phyloP scores from a whole-genome alignment of 176 grass and related monocot genomes.

The Cenchrus purpureus region DNA sequence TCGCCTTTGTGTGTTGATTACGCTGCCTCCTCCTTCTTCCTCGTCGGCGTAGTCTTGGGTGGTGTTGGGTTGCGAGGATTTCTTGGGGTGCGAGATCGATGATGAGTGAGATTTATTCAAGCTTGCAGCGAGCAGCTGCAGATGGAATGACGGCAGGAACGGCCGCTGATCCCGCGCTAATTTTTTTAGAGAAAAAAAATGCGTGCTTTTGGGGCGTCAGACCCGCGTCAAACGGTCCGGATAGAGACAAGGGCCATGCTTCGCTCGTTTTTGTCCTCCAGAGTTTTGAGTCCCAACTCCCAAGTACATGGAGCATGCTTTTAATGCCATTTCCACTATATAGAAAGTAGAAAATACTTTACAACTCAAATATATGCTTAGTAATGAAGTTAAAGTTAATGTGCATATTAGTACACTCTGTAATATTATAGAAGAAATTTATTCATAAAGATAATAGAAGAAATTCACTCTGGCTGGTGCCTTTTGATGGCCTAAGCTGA shows the following conservation, averaged over 20 bases:
- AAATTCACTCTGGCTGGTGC: too few species aligned
- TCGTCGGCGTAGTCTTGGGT: neutral
- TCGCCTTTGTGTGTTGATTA: constrained; percentile 28
- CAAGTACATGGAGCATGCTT: neutral
- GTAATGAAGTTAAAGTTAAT: too few species aligned
- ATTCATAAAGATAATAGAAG: too few species aligned
- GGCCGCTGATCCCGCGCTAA: constrained; percentile 5
- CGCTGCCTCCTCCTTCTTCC: neutral
- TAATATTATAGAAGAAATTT: neutral
- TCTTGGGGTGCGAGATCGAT: neutral
- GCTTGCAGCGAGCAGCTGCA: neutral
- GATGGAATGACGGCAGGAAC: neutral
- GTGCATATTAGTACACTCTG: neutral
- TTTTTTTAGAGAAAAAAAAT: neutral
- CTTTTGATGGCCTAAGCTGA: neutral
- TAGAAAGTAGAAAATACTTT: neutral
- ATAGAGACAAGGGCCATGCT: neutral
- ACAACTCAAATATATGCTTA: neutral
- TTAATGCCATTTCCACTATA: neutral
- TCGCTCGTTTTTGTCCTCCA: neutral
- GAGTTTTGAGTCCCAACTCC: too few species aligned
- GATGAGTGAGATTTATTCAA: neutral
- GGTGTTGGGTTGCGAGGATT: neutral
- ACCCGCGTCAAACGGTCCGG: neutral
- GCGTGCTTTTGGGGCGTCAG: neutral